A percentile compares a stretch with the other conserved stretches of the same genome.
Conservation (phyloP, 108 stramenopile genomes). For the Nitzschia sp. region DNA sequence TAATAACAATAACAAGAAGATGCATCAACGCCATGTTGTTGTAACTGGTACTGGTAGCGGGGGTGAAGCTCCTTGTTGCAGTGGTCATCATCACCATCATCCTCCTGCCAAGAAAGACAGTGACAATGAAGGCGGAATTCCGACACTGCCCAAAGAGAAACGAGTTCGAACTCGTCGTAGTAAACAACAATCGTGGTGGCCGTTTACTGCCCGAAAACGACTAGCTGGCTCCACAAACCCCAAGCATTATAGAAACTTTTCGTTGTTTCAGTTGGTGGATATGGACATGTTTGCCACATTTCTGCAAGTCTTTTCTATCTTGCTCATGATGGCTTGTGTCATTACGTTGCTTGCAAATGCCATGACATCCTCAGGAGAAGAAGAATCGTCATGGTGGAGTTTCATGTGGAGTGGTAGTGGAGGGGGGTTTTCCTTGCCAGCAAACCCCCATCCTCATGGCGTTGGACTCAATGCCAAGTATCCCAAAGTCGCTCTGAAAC, state of each 20-base stretch:
- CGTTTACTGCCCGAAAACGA: neutral
- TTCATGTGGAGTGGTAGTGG: no score
- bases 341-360: neutral
- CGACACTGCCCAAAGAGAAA: no score
- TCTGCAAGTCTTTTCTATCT: slow-evolving; percentile 4
- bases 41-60: no score
- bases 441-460: neutral
- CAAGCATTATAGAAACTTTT: neutral
- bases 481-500: slow-evolving; percentile 7
- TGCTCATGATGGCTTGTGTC: slow-evolving; percentile 23
- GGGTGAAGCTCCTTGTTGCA: no score
- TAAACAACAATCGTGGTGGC: neutral
- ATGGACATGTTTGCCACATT: slow-evolving; percentile 16
- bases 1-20: slow-evolving; percentile 8
- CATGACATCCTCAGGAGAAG: no score
- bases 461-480: slow-evolving; percentile 6
- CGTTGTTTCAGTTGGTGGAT: slow-evolving; percentile 5
- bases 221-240: neutral
- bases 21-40: slow-evolving; percentile 17
- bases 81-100: neutral
- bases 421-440: no score
- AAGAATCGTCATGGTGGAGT: no score
- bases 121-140: no score
- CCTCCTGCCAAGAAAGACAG: neutral
- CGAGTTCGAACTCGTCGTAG: no score